Conservation (phyloP, 1,284 basidiomycete genomes). For the Trichosporon sp. region DNA sequence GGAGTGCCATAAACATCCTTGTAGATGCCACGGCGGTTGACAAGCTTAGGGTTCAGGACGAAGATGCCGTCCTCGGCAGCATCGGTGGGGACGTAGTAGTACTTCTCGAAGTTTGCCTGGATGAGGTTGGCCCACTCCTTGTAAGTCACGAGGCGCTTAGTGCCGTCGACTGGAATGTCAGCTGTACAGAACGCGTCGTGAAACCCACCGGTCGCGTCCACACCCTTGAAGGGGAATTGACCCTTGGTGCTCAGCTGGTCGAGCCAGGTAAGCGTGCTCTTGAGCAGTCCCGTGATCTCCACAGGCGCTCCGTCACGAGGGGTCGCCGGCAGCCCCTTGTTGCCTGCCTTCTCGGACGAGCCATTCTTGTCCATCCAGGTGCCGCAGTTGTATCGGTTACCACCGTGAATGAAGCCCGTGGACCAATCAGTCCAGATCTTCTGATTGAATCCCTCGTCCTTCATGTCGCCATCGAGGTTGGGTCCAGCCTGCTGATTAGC, state of each 20-base stretch:
- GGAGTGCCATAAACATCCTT: constrained; percentile 95
- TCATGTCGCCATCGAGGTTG: constrained; percentile 92
- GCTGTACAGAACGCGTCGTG: neutral
- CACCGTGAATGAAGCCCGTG: constrained; percentile 85
- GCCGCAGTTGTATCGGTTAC: constrained; percentile 61
- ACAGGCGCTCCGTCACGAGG: constrained; percentile 93
- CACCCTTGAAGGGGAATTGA: constrained; percentile 85
- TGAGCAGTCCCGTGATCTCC: constrained; percentile 89
- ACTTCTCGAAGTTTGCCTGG: constrained; percentile 80
- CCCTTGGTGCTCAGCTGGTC: constrained; percentile 61
- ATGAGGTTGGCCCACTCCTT: constrained; percentile 83
- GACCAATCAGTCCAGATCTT: constrained; percentile 90
- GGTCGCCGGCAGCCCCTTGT: constrained; percentile 88
- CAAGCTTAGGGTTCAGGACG: constrained; percentile 63
- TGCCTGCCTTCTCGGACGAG: constrained; percentile 82
- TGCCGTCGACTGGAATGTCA: constrained; percentile 61
- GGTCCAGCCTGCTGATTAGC: constrained; percentile 63
- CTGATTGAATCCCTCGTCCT: constrained; percentile 86
- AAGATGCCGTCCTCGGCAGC: constrained; percentile 68
- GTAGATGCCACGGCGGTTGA: constrained; percentile 93
- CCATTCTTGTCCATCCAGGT: constrained; percentile 99
- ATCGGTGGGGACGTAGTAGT: constrained; percentile 83
- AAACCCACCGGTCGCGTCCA: constrained; percentile 67
- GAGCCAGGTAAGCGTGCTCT: constrained; percentile 89
- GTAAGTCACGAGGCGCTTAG: constrained; percentile 72